Percentiles rank a stretch among this genome's conserved stretches.
Evolutionary conservation across 768 basidiomycete genomes (phyloP).

Genomic region (Amanita jacksonii): DNA sequence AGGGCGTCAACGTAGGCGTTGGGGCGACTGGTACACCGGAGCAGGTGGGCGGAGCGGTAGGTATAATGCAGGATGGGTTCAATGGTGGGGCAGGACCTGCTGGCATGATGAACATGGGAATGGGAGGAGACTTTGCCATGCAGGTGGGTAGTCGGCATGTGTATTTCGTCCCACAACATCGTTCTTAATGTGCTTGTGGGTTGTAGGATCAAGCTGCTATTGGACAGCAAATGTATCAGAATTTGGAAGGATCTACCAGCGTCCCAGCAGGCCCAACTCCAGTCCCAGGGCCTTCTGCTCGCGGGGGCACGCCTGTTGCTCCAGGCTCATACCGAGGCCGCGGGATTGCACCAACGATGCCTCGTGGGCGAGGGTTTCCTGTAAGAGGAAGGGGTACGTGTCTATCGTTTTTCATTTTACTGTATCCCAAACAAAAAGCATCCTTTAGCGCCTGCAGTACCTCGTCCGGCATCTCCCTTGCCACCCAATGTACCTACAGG

Average conservation of each 20-base stretch:
- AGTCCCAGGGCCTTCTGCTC: constrained; percentile 21
- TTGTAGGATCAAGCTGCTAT: constrained; percentile 50
- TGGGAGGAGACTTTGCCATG: constrained; percentile 61
- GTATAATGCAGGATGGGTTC: constrained; percentile 43
- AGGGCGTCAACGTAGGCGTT: constrained; percentile 27
- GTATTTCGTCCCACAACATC: constrained; percentile 5
- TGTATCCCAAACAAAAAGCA: not conserved
- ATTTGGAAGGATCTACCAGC: constrained; percentile 43
- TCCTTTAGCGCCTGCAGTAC: constrained; percentile 28
- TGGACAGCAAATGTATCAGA: constrained; percentile 61
- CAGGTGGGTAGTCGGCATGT: constrained; percentile 42
- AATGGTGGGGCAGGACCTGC: constrained; percentile 31
- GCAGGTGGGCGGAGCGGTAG: constrained; percentile 27
- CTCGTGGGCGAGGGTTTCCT: constrained; percentile 33
- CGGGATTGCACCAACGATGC: constrained; percentile 28
- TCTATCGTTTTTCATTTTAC: no score
- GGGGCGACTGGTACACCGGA: constrained; percentile 31
- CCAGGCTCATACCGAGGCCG: constrained; percentile 30
- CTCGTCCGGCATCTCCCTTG: constrained; percentile 71
- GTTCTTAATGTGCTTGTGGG: not conserved
- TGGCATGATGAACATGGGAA: constrained; percentile 63
- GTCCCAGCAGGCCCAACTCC: constrained; percentile 35
- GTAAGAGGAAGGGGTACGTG: constrained; percentile 28
- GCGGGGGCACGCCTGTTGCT: constrained; percentile 24
- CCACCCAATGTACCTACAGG: constrained; percentile 85